A percentile compares a stretch with the other conserved stretches of the same genome.
Conservation (phyloP, 2,329 filamentous ascomycete species). For the Escovopsis sp. region DNA sequence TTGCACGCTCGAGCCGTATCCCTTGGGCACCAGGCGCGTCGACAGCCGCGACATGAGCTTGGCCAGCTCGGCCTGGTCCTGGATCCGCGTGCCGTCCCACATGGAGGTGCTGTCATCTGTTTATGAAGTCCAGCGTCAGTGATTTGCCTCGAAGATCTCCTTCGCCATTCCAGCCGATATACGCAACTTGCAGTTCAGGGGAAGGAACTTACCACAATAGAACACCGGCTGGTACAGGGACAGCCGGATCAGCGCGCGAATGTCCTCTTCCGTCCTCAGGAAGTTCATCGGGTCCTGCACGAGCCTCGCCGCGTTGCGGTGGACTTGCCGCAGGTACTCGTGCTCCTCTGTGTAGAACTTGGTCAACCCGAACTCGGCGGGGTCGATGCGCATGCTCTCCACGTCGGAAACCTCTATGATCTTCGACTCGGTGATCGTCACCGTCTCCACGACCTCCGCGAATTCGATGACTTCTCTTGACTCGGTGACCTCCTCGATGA, state of each 20-base stretch:
- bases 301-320: neutral
- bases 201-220: constrained; percentile 3
- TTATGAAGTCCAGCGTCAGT: no score
- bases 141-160: no score
- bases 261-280: neutral
- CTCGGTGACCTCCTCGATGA: no score
- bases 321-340: neutral
- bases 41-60: constrained; percentile 1
- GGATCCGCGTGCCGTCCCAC: neutral
- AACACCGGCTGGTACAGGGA: constrained; percentile 3
- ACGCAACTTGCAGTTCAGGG: neutral
- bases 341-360: neutral
- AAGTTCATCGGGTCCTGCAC: neutral
- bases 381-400: no score
- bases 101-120: constrained; percentile 5
- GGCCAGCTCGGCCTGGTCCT: constrained; percentile 1
- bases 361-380: neutral
- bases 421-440: neutral
- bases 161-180: no score
- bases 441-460: no score
- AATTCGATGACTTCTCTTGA: no score
- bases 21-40: constrained; percentile 1
- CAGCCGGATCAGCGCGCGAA: neutral
- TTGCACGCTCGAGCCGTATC: constrained; percentile 1
- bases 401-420: no score